Evolutionary conservation across 176 grass and related monocot genomes (phyloP), one percentile per base, ranked within the genome.

Genomic region (Panicum miliaceum): DNA sequence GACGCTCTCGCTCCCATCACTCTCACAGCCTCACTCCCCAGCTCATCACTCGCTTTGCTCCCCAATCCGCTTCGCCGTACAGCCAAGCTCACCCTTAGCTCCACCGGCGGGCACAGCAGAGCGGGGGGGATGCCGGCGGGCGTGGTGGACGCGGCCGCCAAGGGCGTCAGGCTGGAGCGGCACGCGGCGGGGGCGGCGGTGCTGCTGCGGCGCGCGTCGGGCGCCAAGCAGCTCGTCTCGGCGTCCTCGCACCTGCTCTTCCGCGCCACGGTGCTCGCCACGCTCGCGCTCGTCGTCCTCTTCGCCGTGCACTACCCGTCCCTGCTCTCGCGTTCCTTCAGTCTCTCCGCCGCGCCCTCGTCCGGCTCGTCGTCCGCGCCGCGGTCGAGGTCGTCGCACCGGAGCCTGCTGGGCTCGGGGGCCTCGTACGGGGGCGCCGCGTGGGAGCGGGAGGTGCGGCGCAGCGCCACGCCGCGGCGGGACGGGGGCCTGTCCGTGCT

Each of bases 281-380:
- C 90, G 69, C 82, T 98, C 75, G 76, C 79, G 13, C 92, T 95
- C 75, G 87, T 95, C 68, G 64, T 89, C 56, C 81, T 92, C 71
- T 90, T 95, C 87, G 88, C 94, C 23, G 73, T 90, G 45, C 96
- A 95, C 78, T 93, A 95, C 93, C 92, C 91, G 8, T 88, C 93
- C 26, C 91, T 95, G 35, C 91, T 98, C 37, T 90, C 82, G 11
- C 87, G 29, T 22, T 93, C 93, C 62, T 85, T 91, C 77, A 84
- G 6, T 35, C 82, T 89, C 74, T 88, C 94, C 59, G 5, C 87
- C 12, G 7, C 27, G 11, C 6, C 73, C 4, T 36, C 85, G n/a
- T 12, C 61, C 32, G 1, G 13, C 8, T 48, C 81, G 2, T 22
- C 81, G 19, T 19, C 76, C 15, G 22, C 60, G 42, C 0, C 25